phyloP scores from a whole-genome alignment of 2,329 filamentous ascomycete species.

The Fusarium fracticaudum region DNA sequence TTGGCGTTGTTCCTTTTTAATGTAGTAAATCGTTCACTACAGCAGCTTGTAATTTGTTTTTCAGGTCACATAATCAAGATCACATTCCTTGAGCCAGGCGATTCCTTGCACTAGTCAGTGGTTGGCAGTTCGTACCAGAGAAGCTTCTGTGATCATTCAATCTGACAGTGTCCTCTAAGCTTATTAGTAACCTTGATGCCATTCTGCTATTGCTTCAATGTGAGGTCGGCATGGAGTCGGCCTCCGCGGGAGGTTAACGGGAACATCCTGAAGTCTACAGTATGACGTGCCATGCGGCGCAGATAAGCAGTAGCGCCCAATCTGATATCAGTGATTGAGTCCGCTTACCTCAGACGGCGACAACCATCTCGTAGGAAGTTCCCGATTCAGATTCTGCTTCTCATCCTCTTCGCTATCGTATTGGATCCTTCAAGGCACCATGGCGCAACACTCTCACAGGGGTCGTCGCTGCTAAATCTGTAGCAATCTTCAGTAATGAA shows the following conservation, averaged over 20 bases:
- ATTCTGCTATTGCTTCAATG: too few species aligned
- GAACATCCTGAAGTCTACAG: background rate
- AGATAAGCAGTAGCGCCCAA: background rate
- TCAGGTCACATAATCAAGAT: too few species aligned
- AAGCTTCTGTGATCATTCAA: too few species aligned
- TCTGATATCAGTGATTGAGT: background rate
- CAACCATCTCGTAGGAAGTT: background rate
- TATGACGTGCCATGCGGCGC: fast-evolving
- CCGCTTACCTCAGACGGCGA: slow-evolving; percentile 1
- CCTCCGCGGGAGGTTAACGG: background rate
- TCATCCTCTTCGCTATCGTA: background rate
- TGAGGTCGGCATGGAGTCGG: too few species aligned
- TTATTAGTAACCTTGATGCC: too few species aligned
- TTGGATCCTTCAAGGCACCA: background rate
- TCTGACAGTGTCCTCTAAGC: too few species aligned
- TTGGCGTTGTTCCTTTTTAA: too few species aligned
- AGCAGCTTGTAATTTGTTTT: too few species aligned
- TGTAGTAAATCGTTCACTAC: too few species aligned
- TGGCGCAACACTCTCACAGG: fast-evolving
- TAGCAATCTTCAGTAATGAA: background rate
- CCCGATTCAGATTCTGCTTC: fast-evolving
- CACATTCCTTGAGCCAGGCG: too few species aligned
- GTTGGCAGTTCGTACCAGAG: too few species aligned
- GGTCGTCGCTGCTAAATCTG: fast-evolving
- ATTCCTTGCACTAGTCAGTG: too few species aligned